Base-by-base conservation (phyloP, 1,284 basidiomycete genomes). In the Mycosarcoma maydis region DNA sequence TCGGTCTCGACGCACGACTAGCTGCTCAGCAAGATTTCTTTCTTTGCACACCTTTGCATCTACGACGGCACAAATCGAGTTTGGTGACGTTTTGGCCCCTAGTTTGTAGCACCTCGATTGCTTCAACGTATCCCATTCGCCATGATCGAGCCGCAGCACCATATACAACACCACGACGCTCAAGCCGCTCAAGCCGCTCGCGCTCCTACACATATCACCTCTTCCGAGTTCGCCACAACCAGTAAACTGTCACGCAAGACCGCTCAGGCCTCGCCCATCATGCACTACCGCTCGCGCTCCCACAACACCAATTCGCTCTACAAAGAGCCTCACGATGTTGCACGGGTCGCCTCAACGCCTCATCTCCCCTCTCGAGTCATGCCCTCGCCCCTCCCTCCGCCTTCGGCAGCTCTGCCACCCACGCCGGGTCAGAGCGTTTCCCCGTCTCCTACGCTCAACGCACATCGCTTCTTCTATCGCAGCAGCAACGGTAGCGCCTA, bases 341-440 rank as follows among this genome's bases (percentile, higher is more conserved):
- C 27, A 13, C 13, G 27, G 6, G 27, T 13, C 27, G 7, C 27
- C 13, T 13, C 27, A 13, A 29, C 27, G 27, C 27, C 27, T 6
- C 27, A 13, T 29, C 13, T 13, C 27, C 53, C 55, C 10, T 36
- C 62, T 14, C 47, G 52, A 10, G 22, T 52, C 29, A 20, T 67
- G 34, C 64, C 64, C 29, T 55, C 65, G 13, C 65, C 58, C 19
- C 29, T 50, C 7, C 65, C 65, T 29, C 65, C 66, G 6, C 66
- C 66, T 4, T 30, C 27, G 11, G 27, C 53, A 9, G 59, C 66
- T 27, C 47, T 62, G 0, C 66, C 66, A 4, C 58, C 65, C 13
- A 56, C 53, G 4, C 65, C 57, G 2, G 24, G 40, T 7, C 29
- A 41, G 8, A 29, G 37, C 20, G 33, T 22, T 2, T 26, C 22